Conservation (phyloP, 306 rosid genomes). For the Myrica gale region DNA sequence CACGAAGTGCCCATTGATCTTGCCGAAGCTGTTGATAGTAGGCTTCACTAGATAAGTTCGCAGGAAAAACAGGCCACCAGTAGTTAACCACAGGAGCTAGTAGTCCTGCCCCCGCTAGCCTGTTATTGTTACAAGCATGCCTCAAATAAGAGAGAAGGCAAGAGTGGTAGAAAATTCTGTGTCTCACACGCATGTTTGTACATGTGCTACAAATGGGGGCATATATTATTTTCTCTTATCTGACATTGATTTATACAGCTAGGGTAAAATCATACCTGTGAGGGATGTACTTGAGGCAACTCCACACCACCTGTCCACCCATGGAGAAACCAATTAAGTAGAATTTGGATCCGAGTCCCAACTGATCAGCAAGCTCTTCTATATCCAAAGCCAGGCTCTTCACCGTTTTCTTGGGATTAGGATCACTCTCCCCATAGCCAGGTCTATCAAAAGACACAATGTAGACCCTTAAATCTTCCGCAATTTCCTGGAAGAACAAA, state of each 20-base stretch:
- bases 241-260: constrained; percentile 9
- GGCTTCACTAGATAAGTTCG: constrained; percentile 54
- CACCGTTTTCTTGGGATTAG: constrained; percentile 66
- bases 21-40: constrained; percentile 30
- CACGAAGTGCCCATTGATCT: constrained; percentile 78
- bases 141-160: constrained; percentile 13
- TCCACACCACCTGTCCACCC: constrained; percentile 87
- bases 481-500: constrained; percentile 47
- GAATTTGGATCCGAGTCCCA: constrained; percentile 72
- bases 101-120: constrained; percentile 79
- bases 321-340: constrained; percentile 65
- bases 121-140: constrained; percentile 30
- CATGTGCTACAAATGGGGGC: background rate
- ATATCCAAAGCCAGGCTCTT: constrained; percentile 76
- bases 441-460: constrained; percentile 76
- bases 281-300: constrained; percentile 80
- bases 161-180: background rate
- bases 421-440: constrained; percentile 97
- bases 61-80: constrained; percentile 86
- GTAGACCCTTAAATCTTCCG: constrained; percentile 61
- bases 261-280: constrained; percentile 50
- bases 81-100: constrained; percentile 67
- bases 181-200: background rate
- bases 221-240: background rate
- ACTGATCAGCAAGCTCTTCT: constrained; percentile 86